Evolutionary conservation across 1,284 basidiomycete genomes (phyloP).

Genomic region (Microbotryum silenes-acaulis): DNA sequence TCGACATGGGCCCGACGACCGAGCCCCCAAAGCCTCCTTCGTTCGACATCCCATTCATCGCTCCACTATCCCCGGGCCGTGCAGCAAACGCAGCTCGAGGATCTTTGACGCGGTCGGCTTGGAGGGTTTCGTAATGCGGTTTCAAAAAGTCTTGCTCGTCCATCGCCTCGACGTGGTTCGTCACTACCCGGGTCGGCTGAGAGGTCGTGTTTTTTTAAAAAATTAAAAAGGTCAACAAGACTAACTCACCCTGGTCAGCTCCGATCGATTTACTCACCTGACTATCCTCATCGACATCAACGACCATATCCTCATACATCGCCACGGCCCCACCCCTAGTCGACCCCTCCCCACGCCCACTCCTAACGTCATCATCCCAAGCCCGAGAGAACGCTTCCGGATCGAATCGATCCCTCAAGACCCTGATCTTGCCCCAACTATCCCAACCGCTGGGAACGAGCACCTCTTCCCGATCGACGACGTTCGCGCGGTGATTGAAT

Average conservation of each 20-base stretch:
- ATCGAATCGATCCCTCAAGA: conserved; percentile 86
- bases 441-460: conserved; percentile 95
- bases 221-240: background rate
- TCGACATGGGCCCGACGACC: conserved; percentile 81
- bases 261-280: conserved; percentile 32
- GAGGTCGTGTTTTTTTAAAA: background rate
- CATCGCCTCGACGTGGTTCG: conserved; percentile 43
- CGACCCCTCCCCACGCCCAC: conserved; percentile 53
- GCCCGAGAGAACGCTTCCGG: conserved; percentile 69
- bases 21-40: conserved; percentile 42
- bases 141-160: conserved; percentile 74
- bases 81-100: conserved; percentile 68
- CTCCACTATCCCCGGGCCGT: conserved; percentile 2
- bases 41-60: conserved; percentile 8
- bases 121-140: conserved; percentile 78
- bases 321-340: conserved; percentile 35
- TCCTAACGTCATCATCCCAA: conserved; percentile 54
- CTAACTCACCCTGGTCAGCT: background rate
- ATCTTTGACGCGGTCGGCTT: conserved; percentile 77
- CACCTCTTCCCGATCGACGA: conserved; percentile 83
- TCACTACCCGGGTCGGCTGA: conserved; percentile 1
- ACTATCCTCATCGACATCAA: conserved; percentile 37
- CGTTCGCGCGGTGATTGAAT: conserved; percentile 78
- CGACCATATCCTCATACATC: conserved; percentile 42
- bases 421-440: conserved; percentile 89